These are phyloP conservation scores for Phytophthora hibernalis DNA, from an alignment of 352 stramenopile species.

Conservation along the genomic window DNA sequence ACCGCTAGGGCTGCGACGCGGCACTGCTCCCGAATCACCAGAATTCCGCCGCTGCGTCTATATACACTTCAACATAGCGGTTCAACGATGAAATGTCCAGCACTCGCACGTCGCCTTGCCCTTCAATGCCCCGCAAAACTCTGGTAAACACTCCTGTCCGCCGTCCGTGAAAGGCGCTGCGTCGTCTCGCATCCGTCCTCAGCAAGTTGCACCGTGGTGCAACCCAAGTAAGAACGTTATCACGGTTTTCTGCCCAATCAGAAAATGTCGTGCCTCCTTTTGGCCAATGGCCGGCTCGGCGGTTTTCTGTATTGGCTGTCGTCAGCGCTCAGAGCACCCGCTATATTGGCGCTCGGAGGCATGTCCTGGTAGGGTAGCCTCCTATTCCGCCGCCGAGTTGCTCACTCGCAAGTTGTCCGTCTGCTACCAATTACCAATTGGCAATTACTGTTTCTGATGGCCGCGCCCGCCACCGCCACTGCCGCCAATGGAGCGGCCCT, in stretches of 20 bases:
- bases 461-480: slow-evolving; percentile 11
- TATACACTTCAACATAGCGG: slow-evolving; percentile 20
- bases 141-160: neutral
- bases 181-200: slow-evolving; percentile 11
- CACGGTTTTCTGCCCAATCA: slow-evolving; percentile 14
- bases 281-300: slow-evolving; percentile 26
- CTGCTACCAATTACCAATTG: neutral
- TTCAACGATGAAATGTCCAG: neutral
- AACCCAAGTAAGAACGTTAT: neutral
- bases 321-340: slow-evolving; percentile 15
- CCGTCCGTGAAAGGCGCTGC: neutral
- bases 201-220: too few relatives aligned
- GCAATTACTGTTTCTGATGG: slow-evolving; percentile 28
- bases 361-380: slow-evolving; percentile 21
- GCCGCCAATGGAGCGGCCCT: neutral
- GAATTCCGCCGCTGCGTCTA: slow-evolving; percentile 3
- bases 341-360: slow-evolving; percentile 26
- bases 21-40: neutral
- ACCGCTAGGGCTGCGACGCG: slow-evolving; percentile 9
- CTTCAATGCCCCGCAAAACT: neutral
- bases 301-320: slow-evolving; percentile 39
- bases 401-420: slow-evolving; percentile 7
- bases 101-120: neutral
- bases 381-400: slow-evolving; percentile 16
- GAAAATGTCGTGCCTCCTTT: slow-evolving; percentile 11